Percentiles rank a stretch among this genome's conserved stretches.
Conservation (phyloP, 805 yeast species). For the Cyberlindnera japonica region DNA sequence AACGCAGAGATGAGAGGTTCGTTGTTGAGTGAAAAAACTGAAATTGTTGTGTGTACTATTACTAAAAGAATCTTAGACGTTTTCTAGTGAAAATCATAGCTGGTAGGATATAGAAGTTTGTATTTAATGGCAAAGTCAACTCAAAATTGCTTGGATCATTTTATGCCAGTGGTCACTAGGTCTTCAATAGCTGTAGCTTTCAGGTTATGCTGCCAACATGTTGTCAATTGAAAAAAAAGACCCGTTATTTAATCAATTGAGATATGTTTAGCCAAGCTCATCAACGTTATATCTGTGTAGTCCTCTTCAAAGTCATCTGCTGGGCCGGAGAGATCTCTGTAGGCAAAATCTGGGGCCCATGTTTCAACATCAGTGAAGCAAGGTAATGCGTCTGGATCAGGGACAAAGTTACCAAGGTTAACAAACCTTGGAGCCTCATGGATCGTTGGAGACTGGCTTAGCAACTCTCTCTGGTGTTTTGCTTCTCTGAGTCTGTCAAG, state of each 20-base stretch:
- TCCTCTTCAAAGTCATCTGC: neutral
- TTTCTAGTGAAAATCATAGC: neutral
- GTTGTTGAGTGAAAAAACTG: slow-evolving; percentile 35
- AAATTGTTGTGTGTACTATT: neutral
- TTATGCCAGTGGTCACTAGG: too few relatives aligned
- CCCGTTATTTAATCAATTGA: too few relatives aligned
- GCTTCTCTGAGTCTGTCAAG: slow-evolving; percentile 2
- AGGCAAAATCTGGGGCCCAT: neutral
- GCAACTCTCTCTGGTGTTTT: neutral
- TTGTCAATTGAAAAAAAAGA: too few relatives aligned
- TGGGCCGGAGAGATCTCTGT: neutral
- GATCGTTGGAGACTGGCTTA: neutral
- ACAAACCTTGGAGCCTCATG: neutral
- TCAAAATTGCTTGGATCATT: too few relatives aligned
- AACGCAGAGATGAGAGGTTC: slow-evolving; percentile 43
- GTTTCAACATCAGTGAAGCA: slow-evolving; percentile 6
- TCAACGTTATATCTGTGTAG: neutral
- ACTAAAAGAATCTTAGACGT: neutral
- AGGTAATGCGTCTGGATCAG: slow-evolving; percentile 11
- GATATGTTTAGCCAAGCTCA: too few relatives aligned
- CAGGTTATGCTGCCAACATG: too few relatives aligned
- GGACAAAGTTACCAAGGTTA: slow-evolving; percentile 7
- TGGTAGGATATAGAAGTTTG: neutral
- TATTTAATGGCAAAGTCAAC: too few relatives aligned
- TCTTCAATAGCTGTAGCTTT: too few relatives aligned